Percentiles rank a stretch among this genome's conserved stretches.
These are phyloP conservation scores for Leptographium wingfieldii DNA, from an alignment of 2,329 filamentous ascomycete species.

Conservation along the genomic window DNA sequence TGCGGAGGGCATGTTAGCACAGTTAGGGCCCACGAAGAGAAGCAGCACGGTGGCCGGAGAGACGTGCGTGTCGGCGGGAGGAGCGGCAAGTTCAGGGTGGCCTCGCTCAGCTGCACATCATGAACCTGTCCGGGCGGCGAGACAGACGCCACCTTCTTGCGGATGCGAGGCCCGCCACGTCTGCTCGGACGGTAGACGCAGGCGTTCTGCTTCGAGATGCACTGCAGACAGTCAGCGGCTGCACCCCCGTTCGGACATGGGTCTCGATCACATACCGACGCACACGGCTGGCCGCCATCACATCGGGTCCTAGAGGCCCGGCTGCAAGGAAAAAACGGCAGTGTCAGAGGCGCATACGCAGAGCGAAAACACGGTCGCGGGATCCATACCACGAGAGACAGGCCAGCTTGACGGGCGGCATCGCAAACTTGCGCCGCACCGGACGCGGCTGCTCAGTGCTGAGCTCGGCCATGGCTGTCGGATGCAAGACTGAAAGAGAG, in stretches of 20 bases:
- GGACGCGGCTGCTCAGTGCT: constrained; percentile 4
- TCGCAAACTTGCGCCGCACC: constrained; percentile 25
- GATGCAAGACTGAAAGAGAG: not conserved
- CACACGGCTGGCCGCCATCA: constrained; percentile 13
- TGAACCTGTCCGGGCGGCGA: constrained; percentile 11
- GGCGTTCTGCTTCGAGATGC: constrained; percentile 25
- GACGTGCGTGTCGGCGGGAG: constrained; percentile 4
- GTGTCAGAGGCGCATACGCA: not conserved
- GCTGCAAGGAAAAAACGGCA: constrained; percentile 2
- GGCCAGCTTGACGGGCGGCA: constrained; percentile 36
- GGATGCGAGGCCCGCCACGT: constrained; percentile 29
- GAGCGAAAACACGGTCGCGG: no score
- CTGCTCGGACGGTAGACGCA: constrained; percentile 31
- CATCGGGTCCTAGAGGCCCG: constrained; percentile 15
- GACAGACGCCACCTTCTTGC: constrained; percentile 24
- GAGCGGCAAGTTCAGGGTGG: constrained; percentile 16
- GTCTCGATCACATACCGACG: constrained; percentile 5
- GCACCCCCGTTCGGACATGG: not conserved
- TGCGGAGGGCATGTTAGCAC: constrained; percentile 4
- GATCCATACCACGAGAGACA: constrained; percentile 33
- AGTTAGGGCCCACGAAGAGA: not conserved
- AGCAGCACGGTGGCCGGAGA: not conserved
- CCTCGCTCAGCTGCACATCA: constrained; percentile 9
- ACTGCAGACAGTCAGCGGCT: constrained; percentile 16
- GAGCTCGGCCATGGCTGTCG: constrained; percentile 7